Base-by-base conservation (phyloP, 177 flowering plant genomes). In the Vitis hybrid region DNA sequence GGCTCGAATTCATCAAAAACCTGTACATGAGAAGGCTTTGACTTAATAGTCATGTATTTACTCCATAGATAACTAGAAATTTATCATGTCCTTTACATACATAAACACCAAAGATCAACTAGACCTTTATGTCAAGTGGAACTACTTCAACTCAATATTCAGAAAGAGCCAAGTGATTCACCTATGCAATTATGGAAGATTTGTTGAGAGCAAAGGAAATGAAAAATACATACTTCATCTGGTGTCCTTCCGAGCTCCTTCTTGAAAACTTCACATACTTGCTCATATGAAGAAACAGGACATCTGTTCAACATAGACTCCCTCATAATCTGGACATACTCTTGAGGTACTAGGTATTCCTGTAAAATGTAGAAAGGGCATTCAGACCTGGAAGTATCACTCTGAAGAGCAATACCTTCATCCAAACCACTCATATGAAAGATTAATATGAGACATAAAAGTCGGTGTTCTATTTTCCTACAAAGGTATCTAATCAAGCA, bases 231-330 rank as follows among this genome's bases (percentile, higher is more conserved):
- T 80, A 95, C 99, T 77, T 93, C 90, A 69, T 95, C 89, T 31
- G 99, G 99, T 67, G 78, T 67, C 45, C 82, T 85, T 60, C 99
- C 98, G 64, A 95, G 93, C 87, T 95, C 99, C 71, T 88, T 90
- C 87, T 84, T 85, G 74, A 93, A 53, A 68, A 93, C 97, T 72
- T 84, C 86, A 71, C 92, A 83, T 5, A 95, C 93, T 88, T 91
- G 93, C 39, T 93, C 97, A 71, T 93, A 93, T 15, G 97, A 86
- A 73, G 98, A 95, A 77, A 90, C 91, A 11, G 98, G 99, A 72
- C 99, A 95, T 75, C 72, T 90, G 73, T 95, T 93, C 84, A 95
- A 75, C 98, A 95, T 87, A 12, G 96, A 90, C 61, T 89, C 87
- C 77, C 97, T 86, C 98, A 95, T 87, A 58, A 77, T 83, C 63